Conservation (phyloP, 371 early-diverging fungal species). For the Saksenaea oblongispora region DNA sequence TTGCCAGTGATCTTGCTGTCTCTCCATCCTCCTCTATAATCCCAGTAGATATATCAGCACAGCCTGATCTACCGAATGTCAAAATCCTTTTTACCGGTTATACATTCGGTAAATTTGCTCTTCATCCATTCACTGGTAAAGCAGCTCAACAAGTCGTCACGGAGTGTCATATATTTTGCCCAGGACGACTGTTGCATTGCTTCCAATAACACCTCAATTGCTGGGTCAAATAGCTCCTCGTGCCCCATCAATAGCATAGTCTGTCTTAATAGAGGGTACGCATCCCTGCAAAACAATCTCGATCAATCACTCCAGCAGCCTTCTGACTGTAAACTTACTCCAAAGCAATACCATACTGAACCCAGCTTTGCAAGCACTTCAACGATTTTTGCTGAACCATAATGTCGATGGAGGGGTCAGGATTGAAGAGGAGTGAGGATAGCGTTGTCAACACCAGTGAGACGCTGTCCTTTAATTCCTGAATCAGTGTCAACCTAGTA, state of each 20-base stretch:
- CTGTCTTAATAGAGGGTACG: constrained; percentile 45
- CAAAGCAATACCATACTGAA: constrained; percentile 60
- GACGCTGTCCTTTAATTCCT: constrained; percentile 49
- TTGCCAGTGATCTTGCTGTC: constrained; percentile 54
- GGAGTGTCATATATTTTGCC: constrained; percentile 40
- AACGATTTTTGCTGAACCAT: constrained; percentile 50
- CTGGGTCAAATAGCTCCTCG: constrained; percentile 48
- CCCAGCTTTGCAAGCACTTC: constrained; percentile 62
- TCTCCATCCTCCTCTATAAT: constrained; percentile 57
- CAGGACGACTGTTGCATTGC: constrained; percentile 50
- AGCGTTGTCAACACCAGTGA: constrained; percentile 51
- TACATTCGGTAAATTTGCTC: constrained; percentile 41
- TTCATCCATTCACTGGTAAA: constrained; percentile 57
- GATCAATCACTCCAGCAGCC: not conserved
- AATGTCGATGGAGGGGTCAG: not conserved
- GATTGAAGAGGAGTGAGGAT: constrained; percentile 14
- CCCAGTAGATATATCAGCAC: not conserved
- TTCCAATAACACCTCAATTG: constrained; percentile 56
- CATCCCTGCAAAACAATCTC: constrained; percentile 20
- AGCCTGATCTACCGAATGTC: not conserved
- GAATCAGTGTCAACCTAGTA: constrained; percentile 39
- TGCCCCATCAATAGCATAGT: constrained; percentile 43
- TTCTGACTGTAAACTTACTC: constrained; percentile 40
- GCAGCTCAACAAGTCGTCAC: constrained; percentile 55
- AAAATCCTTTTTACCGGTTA: constrained; percentile 34